Conservation (phyloP, 805 yeast species). For the Zygotorulaspora danielsina region DNA sequence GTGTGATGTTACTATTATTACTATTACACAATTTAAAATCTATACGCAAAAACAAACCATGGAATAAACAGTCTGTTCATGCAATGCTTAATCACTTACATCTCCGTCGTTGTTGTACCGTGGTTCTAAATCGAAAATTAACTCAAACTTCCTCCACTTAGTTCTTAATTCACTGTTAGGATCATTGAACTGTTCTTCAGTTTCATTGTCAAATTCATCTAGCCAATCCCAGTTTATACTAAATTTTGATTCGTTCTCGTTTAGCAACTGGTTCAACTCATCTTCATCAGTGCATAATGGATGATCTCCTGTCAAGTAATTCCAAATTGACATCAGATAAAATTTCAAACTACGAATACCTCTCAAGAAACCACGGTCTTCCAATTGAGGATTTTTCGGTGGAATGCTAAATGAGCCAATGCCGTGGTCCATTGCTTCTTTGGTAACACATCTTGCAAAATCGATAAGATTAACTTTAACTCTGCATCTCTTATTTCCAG, state of each 20-base stretch:
- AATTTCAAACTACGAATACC: conserved; percentile 72
- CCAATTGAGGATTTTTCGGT: conserved; percentile 55
- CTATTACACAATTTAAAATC: not conserved
- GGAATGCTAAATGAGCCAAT: conserved; percentile 54
- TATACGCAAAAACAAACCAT: conserved; percentile 1
- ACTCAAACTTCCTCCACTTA: conserved; percentile 37
- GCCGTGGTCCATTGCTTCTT: conserved; percentile 43
- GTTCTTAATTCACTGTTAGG: conserved; percentile 30
- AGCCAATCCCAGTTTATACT: conserved; percentile 37
- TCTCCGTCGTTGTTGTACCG: conserved; percentile 31
- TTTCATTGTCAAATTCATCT: conserved; percentile 37
- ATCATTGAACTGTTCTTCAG: conserved; percentile 32
- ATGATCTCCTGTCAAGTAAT: conserved; percentile 45
- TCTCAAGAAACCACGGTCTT: conserved; percentile 80
- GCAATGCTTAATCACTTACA: conserved; percentile 28
- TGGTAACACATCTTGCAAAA: conserved; percentile 88
- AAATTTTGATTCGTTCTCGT: conserved; percentile 22
- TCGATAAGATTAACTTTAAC: conserved; percentile 75
- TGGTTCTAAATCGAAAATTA: conserved; percentile 36
- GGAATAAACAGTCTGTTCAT: not conserved
- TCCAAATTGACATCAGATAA: conserved; percentile 61
- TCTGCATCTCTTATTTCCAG: conserved; percentile 20
- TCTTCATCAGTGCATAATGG: conserved; percentile 27
- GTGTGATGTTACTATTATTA: not conserved
- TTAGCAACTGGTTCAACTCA: conserved; percentile 20